Evolutionary conservation across 352 stramenopile species (phyloP), one percentile per base, ranked within the genome.

Genomic region (Globisporangium yorkense): DNA sequence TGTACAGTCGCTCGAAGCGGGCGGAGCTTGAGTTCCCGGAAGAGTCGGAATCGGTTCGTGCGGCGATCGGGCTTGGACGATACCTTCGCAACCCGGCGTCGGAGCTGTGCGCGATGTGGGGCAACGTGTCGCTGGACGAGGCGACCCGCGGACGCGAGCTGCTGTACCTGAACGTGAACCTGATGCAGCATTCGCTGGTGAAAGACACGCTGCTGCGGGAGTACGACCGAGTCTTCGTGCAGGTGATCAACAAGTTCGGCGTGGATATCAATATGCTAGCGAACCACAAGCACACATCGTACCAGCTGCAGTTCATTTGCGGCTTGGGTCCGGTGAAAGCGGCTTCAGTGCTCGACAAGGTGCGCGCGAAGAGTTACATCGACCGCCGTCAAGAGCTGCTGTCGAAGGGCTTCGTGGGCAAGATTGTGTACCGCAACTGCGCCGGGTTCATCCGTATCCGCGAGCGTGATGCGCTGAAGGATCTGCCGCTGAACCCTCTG

Each of bases 241-340:
- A 91, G 65, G 65, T 84, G 18, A 74, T 93, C 43, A 96, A 94
- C 77, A 96, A 94, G 48, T 88, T 87, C 48, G 87, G 87, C 47
- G 75, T 96, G 46, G 87, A 96, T 60, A 90, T 94, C 56, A 96
- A 96, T 61, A 60, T 94, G 58, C 63, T 92, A n/a, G 84, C 87
- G 7, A 96, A 96, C 58, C 84, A 93, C 71, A 89, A 89, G 56
- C 87, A 96, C 50, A 79, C 87, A 1, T 90, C 84, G 47, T 94
- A 94, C 50, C 84, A 92, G 46, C 63, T 94, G 41, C 87, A 96
- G 51, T 96, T 96, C 48, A 90, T 96, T 52, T 88, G 77, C 47
- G 87, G 87, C 37, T 61, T 96, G 35, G 87, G 87, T 39, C 83
- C 87, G 7, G 81, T 92, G 13, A 96, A 96, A 61, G 87, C 83